These are phyloP conservation scores for Coniochaeta sp. DNA, from an alignment of 2,329 filamentous ascomycete species.

Conservation along the genomic window DNA sequence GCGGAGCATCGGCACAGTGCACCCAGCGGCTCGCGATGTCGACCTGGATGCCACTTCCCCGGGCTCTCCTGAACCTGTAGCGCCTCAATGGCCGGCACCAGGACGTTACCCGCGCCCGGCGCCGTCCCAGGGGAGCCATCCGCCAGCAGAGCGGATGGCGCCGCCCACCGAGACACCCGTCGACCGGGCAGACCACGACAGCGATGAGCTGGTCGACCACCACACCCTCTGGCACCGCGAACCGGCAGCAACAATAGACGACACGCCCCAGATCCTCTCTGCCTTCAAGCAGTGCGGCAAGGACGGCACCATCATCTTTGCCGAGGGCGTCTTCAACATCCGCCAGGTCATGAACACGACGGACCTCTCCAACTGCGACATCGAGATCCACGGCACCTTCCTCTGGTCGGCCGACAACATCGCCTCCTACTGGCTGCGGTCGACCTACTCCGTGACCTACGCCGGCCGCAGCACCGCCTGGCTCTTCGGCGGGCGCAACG, in stretches of 20 bases:
- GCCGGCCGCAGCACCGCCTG: constrained; percentile 43
- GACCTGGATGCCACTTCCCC: constrained; percentile 1
- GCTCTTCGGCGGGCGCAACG: constrained; percentile 40
- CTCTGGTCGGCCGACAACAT: constrained; percentile 31
- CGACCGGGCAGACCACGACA: background rate
- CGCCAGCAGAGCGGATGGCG: background rate
- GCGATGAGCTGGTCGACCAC: background rate
- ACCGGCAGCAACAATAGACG: constrained; percentile 23
- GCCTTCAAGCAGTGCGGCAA: constrained; percentile 42
- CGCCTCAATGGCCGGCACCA: background rate
- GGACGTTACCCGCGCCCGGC: constrained; percentile 9
- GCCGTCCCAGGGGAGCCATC: constrained; percentile 4
- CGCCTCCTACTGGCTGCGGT: constrained; percentile 40
- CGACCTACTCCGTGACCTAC: constrained; percentile 37
- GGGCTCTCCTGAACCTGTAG: background rate
- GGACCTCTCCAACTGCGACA: constrained; percentile 34
- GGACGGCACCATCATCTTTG: constrained; percentile 43
- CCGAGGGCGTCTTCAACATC: constrained; percentile 39
- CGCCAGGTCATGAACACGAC: constrained; percentile 41
- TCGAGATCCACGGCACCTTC: constrained; percentile 40
- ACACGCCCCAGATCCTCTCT: constrained; percentile 41
- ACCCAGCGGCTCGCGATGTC: constrained; percentile 9
- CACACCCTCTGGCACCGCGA: background rate
- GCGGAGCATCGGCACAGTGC: constrained; percentile 8
- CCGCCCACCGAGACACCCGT: background rate